A percentile compares a stretch with the other conserved stretches of the same genome.
phyloP scores from a whole-genome alignment of 805 yeast genomes.

The Barnettozyma pratensis region DNA sequence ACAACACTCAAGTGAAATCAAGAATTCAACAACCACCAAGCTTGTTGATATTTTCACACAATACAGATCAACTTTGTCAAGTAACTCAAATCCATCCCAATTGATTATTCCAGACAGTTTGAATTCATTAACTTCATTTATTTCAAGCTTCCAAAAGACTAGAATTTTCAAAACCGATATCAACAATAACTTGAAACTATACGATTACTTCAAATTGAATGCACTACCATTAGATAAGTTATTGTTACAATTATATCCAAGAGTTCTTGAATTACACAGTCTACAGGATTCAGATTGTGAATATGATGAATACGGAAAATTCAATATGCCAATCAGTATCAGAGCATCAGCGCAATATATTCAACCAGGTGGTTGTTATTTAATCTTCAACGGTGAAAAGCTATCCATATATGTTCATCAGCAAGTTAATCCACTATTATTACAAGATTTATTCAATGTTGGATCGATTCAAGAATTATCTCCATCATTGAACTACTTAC shows the following conservation, averaged over 20 bases:
- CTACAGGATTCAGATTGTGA: slow-evolving; percentile 54
- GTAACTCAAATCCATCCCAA: slow-evolving; percentile 48
- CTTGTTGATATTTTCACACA: slow-evolving; percentile 52
- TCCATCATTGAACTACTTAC: slow-evolving; percentile 46
- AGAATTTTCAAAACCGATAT: slow-evolving; percentile 44
- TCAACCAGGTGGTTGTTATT: slow-evolving; percentile 68
- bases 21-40: slow-evolving; percentile 48
- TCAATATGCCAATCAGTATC: slow-evolving; percentile 45
- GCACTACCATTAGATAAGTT: slow-evolving; percentile 52
- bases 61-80: slow-evolving; percentile 46
- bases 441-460: slow-evolving; percentile 73
- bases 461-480: slow-evolving; percentile 28
- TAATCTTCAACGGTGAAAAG: slow-evolving; percentile 63
- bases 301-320: slow-evolving; percentile 35
- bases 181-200: slow-evolving; percentile 61
- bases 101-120: slow-evolving; percentile 79
- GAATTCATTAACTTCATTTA: slow-evolving; percentile 60
- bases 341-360: slow-evolving; percentile 38
- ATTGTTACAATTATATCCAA: slow-evolving; percentile 71
- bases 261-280: slow-evolving; percentile 66
- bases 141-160: slow-evolving; percentile 67
- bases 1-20: slow-evolving; percentile 42
- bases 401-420: slow-evolving; percentile 65
- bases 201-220: slow-evolving; percentile 44
- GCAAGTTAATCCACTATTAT: slow-evolving; percentile 57